phyloP scores from a whole-genome alignment of 495 filamentous ascomycete species.

The Podospora tetraspora region DNA sequence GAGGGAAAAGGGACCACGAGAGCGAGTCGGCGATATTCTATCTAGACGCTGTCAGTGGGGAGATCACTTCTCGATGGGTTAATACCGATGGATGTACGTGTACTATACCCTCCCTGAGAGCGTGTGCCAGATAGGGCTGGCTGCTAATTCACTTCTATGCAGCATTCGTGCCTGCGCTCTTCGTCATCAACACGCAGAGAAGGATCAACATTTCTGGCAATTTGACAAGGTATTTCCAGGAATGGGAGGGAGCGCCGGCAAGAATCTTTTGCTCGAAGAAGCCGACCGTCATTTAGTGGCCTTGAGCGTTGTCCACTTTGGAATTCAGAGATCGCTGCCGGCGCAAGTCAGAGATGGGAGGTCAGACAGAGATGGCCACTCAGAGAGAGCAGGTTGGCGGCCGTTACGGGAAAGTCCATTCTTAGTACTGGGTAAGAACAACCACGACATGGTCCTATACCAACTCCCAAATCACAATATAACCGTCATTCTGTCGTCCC shows the following conservation, averaged over 20 bases:
- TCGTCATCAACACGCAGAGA: constrained; percentile 11
- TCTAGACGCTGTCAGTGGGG: neutral
- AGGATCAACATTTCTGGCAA: constrained; percentile 11
- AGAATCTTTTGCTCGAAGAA: constrained; percentile 7
- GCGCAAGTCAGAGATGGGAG: too few relatives aligned
- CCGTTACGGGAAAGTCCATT: too few relatives aligned
- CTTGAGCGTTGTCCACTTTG: too few relatives aligned
- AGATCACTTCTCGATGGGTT: constrained; percentile 6
- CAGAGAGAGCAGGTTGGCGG: too few relatives aligned
- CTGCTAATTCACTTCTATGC: neutral
- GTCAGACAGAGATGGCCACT: too few relatives aligned
- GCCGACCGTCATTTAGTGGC: neutral
- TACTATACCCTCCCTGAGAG: neutral
- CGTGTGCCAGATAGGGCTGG: neutral
- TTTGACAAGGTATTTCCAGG: constrained; percentile 6
- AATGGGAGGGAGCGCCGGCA: constrained; percentile 5
- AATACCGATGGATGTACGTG: constrained; percentile 7
- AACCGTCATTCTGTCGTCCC: too few relatives aligned
- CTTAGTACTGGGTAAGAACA: too few relatives aligned
- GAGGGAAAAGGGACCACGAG: constrained; percentile 9
- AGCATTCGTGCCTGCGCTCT: constrained; percentile 3
- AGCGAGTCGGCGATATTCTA: constrained; percentile 8
- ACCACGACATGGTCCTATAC: too few relatives aligned
- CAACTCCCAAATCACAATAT: too few relatives aligned
- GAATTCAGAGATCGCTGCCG: too few relatives aligned